These are phyloP conservation scores for Tylopilus orsonianus DNA, from an alignment of 1,284 basidiomycete species.

Conservation along the genomic window DNA sequence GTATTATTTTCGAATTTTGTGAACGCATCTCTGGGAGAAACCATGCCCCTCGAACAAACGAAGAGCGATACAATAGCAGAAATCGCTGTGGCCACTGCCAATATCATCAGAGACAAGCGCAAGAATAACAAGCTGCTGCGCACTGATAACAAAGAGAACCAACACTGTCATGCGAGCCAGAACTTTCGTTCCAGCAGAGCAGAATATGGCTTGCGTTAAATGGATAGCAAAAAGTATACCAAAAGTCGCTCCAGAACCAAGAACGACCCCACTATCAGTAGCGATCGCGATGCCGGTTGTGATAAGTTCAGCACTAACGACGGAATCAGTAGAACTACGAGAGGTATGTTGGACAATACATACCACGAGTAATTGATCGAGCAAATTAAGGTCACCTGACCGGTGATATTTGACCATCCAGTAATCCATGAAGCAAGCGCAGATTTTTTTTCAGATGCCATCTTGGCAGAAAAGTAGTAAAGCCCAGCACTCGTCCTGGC, in stretches of 20 bases:
- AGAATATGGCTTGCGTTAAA: slow-evolving; percentile 59
- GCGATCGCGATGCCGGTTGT: slow-evolving; percentile 63
- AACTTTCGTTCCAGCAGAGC: slow-evolving; percentile 61
- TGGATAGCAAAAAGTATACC: slow-evolving; percentile 62
- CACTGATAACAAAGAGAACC: slow-evolving; percentile 59
- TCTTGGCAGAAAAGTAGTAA: slow-evolving; percentile 68
- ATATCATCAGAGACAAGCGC: background rate
- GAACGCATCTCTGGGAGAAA: slow-evolving; percentile 61
- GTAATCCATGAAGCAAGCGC: slow-evolving; percentile 71
- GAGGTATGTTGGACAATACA: slow-evolving; percentile 3
- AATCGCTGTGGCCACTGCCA: slow-evolving; percentile 52
- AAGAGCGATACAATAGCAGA: slow-evolving; percentile 55
- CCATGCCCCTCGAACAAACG: slow-evolving; percentile 50
- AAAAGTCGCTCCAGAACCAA: slow-evolving; percentile 56
- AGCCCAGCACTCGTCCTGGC: slow-evolving; percentile 61
- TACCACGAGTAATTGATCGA: slow-evolving; percentile 68
- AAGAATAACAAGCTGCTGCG: slow-evolving; percentile 15
- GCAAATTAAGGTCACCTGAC: slow-evolving; percentile 58
- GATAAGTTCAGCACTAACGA: slow-evolving; percentile 59
- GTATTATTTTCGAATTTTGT: slow-evolving; percentile 66
- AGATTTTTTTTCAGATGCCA: slow-evolving; percentile 55
- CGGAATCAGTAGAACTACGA: background rate
- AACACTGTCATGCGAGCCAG: slow-evolving; percentile 63
- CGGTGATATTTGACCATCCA: slow-evolving; percentile 54
- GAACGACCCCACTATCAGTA: slow-evolving; percentile 47